These are phyloP conservation scores for Pythium vanterpoolii DNA, from an alignment of 352 stramenopile genomes.

Conservation along the genomic window DNA sequence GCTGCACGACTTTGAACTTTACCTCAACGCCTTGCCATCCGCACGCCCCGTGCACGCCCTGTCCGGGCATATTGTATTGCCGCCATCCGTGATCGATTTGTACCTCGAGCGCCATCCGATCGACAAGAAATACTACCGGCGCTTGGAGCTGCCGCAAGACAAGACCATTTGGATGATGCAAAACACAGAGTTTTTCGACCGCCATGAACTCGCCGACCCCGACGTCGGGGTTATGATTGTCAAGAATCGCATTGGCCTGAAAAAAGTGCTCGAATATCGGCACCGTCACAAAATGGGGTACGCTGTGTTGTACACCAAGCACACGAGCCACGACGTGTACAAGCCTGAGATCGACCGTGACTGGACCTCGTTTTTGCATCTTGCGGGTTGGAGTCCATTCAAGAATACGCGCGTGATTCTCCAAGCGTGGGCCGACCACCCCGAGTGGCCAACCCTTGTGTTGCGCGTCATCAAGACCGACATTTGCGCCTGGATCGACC, in stretches of 20 bases:
- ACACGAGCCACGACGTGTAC: conserved; percentile 74
- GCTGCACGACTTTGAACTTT: conserved; percentile 70
- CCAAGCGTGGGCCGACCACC: conserved; percentile 59
- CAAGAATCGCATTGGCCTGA: conserved; percentile 77
- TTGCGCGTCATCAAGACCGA: conserved; percentile 64
- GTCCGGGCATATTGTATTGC: conserved; percentile 40
- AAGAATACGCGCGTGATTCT: conserved; percentile 80
- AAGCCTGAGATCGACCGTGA: conserved; percentile 52
- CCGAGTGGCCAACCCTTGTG: conserved; percentile 69
- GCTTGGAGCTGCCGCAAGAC: conserved; percentile 46
- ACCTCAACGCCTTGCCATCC: conserved; percentile 65
- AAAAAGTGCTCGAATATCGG: conserved; percentile 82
- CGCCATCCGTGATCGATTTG: conserved; percentile 72
- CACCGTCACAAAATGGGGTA: conserved; percentile 72
- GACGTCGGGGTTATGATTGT: conserved; percentile 79
- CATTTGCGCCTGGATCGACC: conserved; percentile 65
- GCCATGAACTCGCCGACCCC: conserved; percentile 66
- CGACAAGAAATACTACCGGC: conserved; percentile 67
- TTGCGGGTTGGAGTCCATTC: conserved; percentile 67
- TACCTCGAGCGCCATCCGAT: conserved; percentile 74
- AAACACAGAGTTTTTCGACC: conserved; percentile 82
- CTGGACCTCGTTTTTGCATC: conserved; percentile 73
- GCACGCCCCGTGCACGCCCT: conserved; percentile 52
- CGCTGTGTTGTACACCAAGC: conserved; percentile 80
- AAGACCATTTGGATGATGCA: conserved; percentile 88